These are phyloP conservation scores for Arctium lappa DNA, from an alignment of 129 eudicot species.

Conservation along the genomic window DNA sequence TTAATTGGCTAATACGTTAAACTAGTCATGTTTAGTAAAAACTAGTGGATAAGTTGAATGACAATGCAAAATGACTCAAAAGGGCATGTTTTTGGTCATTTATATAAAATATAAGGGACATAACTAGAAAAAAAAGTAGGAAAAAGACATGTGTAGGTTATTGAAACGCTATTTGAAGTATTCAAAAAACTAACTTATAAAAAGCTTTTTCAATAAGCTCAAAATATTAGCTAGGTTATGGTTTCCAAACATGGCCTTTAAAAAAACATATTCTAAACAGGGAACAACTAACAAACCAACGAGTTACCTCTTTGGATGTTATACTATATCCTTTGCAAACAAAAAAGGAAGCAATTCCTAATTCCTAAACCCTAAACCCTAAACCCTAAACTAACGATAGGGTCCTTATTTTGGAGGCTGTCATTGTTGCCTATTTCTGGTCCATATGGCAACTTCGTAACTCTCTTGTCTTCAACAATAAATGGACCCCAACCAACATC, in stretches of 20 bases:
- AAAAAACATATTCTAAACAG: background rate
- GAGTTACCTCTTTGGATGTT: constrained; percentile 85
- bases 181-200: too few relatives aligned
- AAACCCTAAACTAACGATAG: too few relatives aligned
- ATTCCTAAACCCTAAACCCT: too few relatives aligned
- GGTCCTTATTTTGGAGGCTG: too few relatives aligned
- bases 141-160: background rate
- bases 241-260: background rate
- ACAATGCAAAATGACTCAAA: background rate
- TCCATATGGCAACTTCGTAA: too few relatives aligned
- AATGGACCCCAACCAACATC: too few relatives aligned
- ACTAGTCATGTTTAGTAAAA: background rate
- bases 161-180: background rate
- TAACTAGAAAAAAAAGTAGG: too few relatives aligned
- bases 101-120: too few relatives aligned
- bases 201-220: background rate
- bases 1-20: too few relatives aligned
- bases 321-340: constrained; percentile 92
- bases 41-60: background rate
- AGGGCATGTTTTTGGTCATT: background rate
- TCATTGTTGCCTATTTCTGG: too few relatives aligned
- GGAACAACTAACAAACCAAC: background rate
- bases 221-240: background rate
- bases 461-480: too few relatives aligned
- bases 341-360: constrained; percentile 63